Conservation (phyloP, 1,139 yeast species). For the Scheffersomyces illinoinensis region DNA sequence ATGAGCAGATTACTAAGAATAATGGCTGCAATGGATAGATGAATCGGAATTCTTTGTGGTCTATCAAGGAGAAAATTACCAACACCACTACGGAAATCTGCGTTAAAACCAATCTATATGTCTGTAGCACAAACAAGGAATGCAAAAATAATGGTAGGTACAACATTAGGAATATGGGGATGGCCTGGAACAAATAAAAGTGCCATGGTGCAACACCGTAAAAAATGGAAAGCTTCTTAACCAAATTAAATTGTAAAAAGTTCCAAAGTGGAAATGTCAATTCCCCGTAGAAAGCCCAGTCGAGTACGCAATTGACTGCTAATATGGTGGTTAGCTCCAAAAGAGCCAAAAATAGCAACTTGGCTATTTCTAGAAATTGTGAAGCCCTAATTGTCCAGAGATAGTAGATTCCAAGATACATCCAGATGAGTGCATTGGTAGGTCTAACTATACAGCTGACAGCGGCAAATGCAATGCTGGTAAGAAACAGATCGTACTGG, state of each 20-base stretch:
- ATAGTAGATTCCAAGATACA: slow-evolving; percentile 49
- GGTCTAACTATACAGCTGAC: slow-evolving; percentile 74
- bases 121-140: slow-evolving; percentile 12
- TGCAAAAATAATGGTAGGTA: slow-evolving; percentile 57
- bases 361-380: slow-evolving; percentile 8
- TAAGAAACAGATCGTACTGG: slow-evolving; percentile 14
- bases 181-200: slow-evolving; percentile 78
- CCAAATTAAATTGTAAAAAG: slow-evolving; percentile 74
- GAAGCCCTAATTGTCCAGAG: slow-evolving; percentile 13
- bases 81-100: slow-evolving; percentile 43
- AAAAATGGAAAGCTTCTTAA: slow-evolving; percentile 71
- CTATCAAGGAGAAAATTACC: slow-evolving; percentile 58
- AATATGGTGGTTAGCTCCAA: slow-evolving; percentile 25
- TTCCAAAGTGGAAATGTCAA: slow-evolving; percentile 64
- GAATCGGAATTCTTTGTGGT: slow-evolving; percentile 91
- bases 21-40: slow-evolving; percentile 86
- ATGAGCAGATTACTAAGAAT: slow-evolving; percentile 36
- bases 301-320: slow-evolving; percentile 38
- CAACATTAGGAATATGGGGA: slow-evolving; percentile 73
- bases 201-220: slow-evolving; percentile 88
- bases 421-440: slow-evolving; percentile 79
- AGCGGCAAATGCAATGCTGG: slow-evolving; percentile 47
- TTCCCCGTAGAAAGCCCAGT: slow-evolving; percentile 59
- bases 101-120: slow-evolving; percentile 16
- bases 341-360: slow-evolving; percentile 13